A percentile compares a stretch with the other conserved stretches of the same genome.
Evolutionary conservation across 768 basidiomycete species (phyloP).

Genomic region (Brasilioporus rufonigricans): DNA sequence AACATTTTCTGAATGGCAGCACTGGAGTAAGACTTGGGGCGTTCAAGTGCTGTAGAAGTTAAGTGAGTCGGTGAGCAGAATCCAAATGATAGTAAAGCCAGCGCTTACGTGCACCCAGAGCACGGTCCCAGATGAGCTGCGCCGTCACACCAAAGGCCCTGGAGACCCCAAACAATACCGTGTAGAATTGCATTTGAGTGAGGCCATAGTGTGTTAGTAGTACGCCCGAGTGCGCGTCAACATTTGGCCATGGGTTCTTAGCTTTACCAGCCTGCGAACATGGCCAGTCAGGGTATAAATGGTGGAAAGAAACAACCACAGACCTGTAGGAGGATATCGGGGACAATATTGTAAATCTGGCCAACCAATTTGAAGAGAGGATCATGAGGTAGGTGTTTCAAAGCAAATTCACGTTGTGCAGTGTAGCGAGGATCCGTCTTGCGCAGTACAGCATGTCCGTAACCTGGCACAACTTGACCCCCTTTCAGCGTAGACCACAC

Average conservation of each 20-base stretch:
- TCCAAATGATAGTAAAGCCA: neutral
- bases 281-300: neutral
- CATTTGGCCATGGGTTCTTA: slow-evolving; percentile 96
- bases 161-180: slow-evolving; percentile 96
- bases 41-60: slow-evolving; percentile 63
- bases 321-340: slow-evolving; percentile 85
- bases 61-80: neutral
- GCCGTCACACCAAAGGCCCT: slow-evolving; percentile 88
- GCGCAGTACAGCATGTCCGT: slow-evolving; percentile 82
- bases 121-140: slow-evolving; percentile 92
- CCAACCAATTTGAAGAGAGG: slow-evolving; percentile 93
- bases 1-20: slow-evolving; percentile 80
- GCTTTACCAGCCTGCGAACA: slow-evolving; percentile 74
- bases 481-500: slow-evolving; percentile 92
- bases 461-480: slow-evolving; percentile 94
- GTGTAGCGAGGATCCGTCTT: slow-evolving; percentile 93
- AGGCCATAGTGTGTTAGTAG: slow-evolving; percentile 85
- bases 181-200: slow-evolving; percentile 93
- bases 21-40: slow-evolving; percentile 90
- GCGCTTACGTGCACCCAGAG: slow-evolving; percentile 81
- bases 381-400: slow-evolving; percentile 82
- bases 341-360: slow-evolving; percentile 85
- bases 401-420: slow-evolving; percentile 86
- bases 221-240: slow-evolving; percentile 94
- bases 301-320: neutral